A percentile compares a stretch with the other conserved stretches of the same genome.
Conservation (phyloP, 306 rosid genomes). For the Biancaea sappan region DNA sequence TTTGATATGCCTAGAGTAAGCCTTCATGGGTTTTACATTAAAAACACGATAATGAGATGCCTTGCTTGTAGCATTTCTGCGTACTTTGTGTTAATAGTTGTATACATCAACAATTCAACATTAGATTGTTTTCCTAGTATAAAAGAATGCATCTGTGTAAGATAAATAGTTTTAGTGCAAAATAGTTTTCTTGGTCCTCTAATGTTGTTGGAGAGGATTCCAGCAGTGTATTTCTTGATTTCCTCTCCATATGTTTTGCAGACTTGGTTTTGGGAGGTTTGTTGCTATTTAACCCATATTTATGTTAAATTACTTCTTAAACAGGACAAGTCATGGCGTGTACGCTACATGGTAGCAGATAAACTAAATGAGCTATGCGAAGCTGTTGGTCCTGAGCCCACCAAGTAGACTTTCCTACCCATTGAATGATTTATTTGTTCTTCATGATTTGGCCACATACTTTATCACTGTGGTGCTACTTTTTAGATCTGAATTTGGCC, state of each 20-base stretch:
- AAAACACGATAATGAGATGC: not conserved
- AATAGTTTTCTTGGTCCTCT: not conserved
- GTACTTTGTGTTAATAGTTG: not conserved
- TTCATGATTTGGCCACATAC: slow-evolving; percentile 10
- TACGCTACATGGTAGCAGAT: slow-evolving; percentile 98
- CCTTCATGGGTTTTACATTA: no score
- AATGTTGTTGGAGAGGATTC: not conserved
- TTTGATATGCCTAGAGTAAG: no score
- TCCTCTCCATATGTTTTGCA: not conserved
- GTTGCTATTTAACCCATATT: slow-evolving; percentile 10
- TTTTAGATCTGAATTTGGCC: slow-evolving; percentile 11
- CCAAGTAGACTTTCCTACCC: slow-evolving; percentile 58
- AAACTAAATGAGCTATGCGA: slow-evolving; percentile 93
- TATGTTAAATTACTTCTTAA: slow-evolving; percentile 26
- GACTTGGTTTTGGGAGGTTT: not conserved
- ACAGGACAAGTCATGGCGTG: slow-evolving; percentile 99
- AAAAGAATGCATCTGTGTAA: not conserved
- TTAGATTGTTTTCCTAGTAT: not conserved
- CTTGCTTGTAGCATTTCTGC: slow-evolving; percentile 13
- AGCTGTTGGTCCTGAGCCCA: slow-evolving; percentile 97
- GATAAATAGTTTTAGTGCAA: not conserved
- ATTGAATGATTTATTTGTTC: not conserved
- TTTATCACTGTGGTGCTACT: slow-evolving; percentile 22
- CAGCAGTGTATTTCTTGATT: not conserved
- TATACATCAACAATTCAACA: slow-evolving; percentile 3